Percentiles rank a stretch among this genome's conserved stretches.
Evolutionary conservation across 164 flowering plant species (phyloP).

Genomic region (Amborella trichopoda): DNA sequence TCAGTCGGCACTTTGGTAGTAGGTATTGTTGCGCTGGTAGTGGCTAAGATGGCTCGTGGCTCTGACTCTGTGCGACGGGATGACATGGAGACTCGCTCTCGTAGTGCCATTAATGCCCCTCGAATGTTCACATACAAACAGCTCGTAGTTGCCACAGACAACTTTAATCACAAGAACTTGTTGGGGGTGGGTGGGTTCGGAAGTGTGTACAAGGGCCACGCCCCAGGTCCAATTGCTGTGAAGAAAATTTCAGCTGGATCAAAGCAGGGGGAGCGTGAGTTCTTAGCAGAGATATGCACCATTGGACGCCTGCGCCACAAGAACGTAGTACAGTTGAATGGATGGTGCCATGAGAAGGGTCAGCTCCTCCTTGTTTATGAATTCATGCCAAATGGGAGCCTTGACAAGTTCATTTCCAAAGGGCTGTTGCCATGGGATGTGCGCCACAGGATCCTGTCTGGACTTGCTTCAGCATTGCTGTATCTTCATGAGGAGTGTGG

Average conservation of each 20-base stretch:
- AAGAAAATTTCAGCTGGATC: conserved; percentile 38
- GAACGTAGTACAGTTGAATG: conserved; percentile 3
- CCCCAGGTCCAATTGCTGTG: conserved; percentile 24
- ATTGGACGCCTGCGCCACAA: conserved; percentile 3
- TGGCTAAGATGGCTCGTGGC: neutral
- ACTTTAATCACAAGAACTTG: conserved; percentile 27
- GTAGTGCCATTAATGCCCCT: conserved; percentile 34
- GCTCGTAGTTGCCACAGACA: conserved; percentile 29
- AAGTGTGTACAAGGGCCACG: conserved; percentile 31
- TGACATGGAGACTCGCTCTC: conserved; percentile 26
- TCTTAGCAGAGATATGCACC: conserved; percentile 5
- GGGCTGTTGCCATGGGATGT: conserved; percentile 35
- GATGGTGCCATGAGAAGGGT: conserved; percentile 2
- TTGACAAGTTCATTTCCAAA: conserved; percentile 4
- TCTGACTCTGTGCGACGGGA: conserved; percentile 6
- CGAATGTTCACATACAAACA: conserved; percentile 22
- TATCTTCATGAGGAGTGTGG: conserved; percentile 19
- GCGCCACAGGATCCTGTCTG: conserved; percentile 24
- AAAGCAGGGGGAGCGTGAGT: conserved; percentile 20
- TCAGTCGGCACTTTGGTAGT: neutral
- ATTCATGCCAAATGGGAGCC: conserved; percentile 4
- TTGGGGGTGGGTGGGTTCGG: conserved; percentile 43
- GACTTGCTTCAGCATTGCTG: conserved; percentile 14
- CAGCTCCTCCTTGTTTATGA: conserved; percentile 2
- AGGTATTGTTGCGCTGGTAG: neutral